Evolutionary conservation across 108 stramenopile genomes (phyloP).

Genomic region (Skeletonema potamos): DNA sequence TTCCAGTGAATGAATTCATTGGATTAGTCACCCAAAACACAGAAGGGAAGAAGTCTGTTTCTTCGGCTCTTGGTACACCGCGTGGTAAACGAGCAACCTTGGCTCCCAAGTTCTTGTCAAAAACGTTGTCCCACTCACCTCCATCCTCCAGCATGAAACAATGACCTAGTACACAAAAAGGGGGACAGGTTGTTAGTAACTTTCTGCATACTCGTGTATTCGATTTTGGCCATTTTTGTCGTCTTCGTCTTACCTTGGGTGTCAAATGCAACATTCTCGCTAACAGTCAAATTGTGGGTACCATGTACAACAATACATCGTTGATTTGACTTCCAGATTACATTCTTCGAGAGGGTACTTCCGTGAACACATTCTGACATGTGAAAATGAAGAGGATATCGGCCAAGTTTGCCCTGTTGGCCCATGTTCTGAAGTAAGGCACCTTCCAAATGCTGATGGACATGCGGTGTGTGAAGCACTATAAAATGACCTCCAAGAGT

Average conservation of each 20-base stretch:
- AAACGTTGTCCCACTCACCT: slow-evolving; percentile 31
- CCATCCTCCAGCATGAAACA: slow-evolving; percentile 48
- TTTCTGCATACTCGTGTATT: not conserved
- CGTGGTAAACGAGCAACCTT: not conserved
- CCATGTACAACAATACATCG: slow-evolving; percentile 52
- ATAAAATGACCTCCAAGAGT: slow-evolving; percentile 35
- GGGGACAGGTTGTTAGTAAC: not conserved
- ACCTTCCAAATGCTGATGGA: slow-evolving; percentile 35
- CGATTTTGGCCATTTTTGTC: too few species aligned
- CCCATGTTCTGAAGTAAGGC: slow-evolving; percentile 38
- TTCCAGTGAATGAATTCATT: slow-evolving; percentile 26
- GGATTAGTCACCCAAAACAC: slow-evolving; percentile 49
- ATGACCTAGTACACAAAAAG: slow-evolving; percentile 20
- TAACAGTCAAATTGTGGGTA: slow-evolving; percentile 27
- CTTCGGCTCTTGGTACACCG: not conserved
- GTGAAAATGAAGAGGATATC: slow-evolving; percentile 57
- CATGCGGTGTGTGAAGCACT: slow-evolving; percentile 33
- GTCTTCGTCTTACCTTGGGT: not conserved
- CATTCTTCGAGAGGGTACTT: slow-evolving; percentile 39
- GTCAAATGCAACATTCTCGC: slow-evolving; percentile 48
- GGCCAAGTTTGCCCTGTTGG: slow-evolving; percentile 19
- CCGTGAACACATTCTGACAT: slow-evolving; percentile 15
- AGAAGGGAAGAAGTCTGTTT: slow-evolving; percentile 1
- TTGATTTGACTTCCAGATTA: slow-evolving; percentile 45
- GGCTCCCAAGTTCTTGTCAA: slow-evolving; percentile 41